These are phyloP conservation scores for Metschnikowia orientalis DNA, from an alignment of 805 yeast genomes.

Conservation along the genomic window DNA sequence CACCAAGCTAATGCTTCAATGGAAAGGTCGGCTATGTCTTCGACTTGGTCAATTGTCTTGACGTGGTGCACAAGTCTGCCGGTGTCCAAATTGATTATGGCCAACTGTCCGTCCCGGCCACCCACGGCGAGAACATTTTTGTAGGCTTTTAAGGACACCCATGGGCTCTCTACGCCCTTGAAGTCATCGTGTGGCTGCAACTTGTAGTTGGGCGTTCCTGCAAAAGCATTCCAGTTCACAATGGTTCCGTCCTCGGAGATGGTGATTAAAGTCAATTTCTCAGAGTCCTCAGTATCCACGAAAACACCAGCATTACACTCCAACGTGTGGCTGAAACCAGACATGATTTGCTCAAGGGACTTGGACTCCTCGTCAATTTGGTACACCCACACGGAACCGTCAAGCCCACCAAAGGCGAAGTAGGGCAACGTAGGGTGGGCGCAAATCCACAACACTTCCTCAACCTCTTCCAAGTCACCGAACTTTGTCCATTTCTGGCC, in stretches of 20 bases:
- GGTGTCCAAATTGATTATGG: slow-evolving; percentile 67
- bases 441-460: slow-evolving; percentile 80
- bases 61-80: slow-evolving; percentile 68
- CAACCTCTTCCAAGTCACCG: slow-evolving; percentile 77
- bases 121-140: slow-evolving; percentile 68
- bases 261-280: slow-evolving; percentile 63
- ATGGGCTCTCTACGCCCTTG: slow-evolving; percentile 75
- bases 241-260: slow-evolving; percentile 82
- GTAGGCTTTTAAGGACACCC: slow-evolving; percentile 71
- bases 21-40: slow-evolving; percentile 41
- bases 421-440: slow-evolving; percentile 75
- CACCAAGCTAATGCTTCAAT: slow-evolving; percentile 76
- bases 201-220: slow-evolving; percentile 65
- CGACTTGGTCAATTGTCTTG: slow-evolving; percentile 56
- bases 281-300: slow-evolving; percentile 49
- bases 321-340: slow-evolving; percentile 74
- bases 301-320: slow-evolving; percentile 82
- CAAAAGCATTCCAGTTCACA: slow-evolving; percentile 85
- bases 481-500: slow-evolving; percentile 79
- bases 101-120: slow-evolving; percentile 80
- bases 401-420: slow-evolving; percentile 88
- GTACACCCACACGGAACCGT: slow-evolving; percentile 94
- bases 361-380: slow-evolving; percentile 51
- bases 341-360: slow-evolving; percentile 63
- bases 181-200: slow-evolving; percentile 57